Conservation (phyloP, 2,329 filamentous ascomycete genomes). For the Xylaria sp. region DNA sequence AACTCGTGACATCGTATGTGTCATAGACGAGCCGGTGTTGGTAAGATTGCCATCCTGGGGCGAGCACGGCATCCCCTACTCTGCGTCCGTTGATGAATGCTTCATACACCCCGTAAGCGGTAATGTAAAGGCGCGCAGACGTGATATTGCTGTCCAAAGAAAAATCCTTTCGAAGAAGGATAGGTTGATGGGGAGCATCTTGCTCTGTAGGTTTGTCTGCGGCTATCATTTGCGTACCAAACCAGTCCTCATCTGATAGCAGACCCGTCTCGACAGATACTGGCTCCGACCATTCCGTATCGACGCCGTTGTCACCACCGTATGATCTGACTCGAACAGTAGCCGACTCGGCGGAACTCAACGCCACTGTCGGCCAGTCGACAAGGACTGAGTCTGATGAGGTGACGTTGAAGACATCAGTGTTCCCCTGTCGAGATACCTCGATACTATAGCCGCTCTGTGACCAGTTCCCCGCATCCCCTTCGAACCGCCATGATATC, state of each 20-base stretch:
- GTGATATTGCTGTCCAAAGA: conserved; percentile 29
- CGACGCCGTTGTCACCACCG: conserved; percentile 31
- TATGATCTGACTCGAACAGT: conserved; percentile 44
- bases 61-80: conserved; percentile 49
- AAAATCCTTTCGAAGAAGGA: conserved; percentile 45
- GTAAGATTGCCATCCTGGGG: conserved; percentile 61
- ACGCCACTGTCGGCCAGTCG: conserved; percentile 49
- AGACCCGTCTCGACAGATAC: conserved; percentile 46
- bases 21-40: conserved; percentile 57
- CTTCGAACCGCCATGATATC: conserved; percentile 54
- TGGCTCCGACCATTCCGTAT: conserved; percentile 42
- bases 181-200: conserved; percentile 39
- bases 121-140: conserved; percentile 54
- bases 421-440: conserved; percentile 37
- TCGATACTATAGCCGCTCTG: conserved; percentile 53
- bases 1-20: conserved; percentile 55
- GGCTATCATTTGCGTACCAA: conserved; percentile 40
- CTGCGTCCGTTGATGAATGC: conserved; percentile 53
- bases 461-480: conserved; percentile 47
- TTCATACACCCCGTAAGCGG: conserved; percentile 52
- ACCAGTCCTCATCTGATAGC: conserved; percentile 41
- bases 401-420: conserved; percentile 37
- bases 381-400: conserved; percentile 49
- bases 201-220: conserved; percentile 39
- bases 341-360: conserved; percentile 42